Evolutionary conservation across 805 yeast species (phyloP), one percentile per base, ranked within the genome.

Genomic region (Kodamaea lidongshanica): DNA sequence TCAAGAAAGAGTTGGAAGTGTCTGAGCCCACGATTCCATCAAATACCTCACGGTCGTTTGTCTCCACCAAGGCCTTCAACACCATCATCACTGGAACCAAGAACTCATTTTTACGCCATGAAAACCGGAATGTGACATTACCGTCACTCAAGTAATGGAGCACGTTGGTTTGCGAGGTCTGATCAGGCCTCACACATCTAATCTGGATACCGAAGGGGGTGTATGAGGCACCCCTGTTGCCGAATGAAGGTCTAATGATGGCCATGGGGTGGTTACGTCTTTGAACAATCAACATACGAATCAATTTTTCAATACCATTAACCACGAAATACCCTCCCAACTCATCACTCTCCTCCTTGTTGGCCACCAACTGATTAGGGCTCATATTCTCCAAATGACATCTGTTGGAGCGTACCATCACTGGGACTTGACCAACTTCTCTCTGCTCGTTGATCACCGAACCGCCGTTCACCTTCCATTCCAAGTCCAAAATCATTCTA

Each of bases 181-280:
- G 97, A 60, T 92, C 98, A 4, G 95, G 94, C 54, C 98, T 77
- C 3, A 87, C 96, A 39, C 81, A 76, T 63, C 98, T 77, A 39
- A 92, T 81, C 65, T 88, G 96, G 39, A 92, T 77, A 78, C 98
- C 98, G 45, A 61, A 92, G 37, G 78, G 77, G 23, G 95, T 67
- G 61, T 92, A 92, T 6, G 85, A 61, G 5, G 89, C 81, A 50
- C 98, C 98, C 71, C 98, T 80, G 63, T 87, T 87, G 29, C 79
- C 80, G 52, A 89, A 92, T 7, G 95, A 83, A 19, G 95, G 94
- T 65, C 98, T 85, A 37, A 87, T 80, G 48, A 92, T 77, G 8
- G 97, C 97, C 96, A 92, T 86, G 14, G 97, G 95, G 54, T 88
- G 96, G 56, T 92, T 92, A 60, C 98, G 75, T 58, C 97, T 79